Conservation (phyloP, 495 filamentous ascomycete species). For the Aspergillus nanangensis region DNA sequence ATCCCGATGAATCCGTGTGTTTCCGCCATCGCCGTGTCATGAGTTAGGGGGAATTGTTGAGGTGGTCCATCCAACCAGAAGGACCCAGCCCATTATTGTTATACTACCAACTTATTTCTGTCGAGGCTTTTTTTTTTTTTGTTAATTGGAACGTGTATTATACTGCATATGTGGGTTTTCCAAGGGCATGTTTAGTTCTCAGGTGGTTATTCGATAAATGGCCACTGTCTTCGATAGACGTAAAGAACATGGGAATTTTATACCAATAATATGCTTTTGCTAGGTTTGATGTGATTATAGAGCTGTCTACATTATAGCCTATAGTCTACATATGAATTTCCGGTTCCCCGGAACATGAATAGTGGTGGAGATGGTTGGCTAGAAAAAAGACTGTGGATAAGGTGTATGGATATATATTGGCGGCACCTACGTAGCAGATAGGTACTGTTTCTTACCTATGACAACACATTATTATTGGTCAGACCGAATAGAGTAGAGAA, state of each 20-base stretch:
- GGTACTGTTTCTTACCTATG: too few relatives aligned
- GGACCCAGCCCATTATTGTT: slow-evolving; percentile 1
- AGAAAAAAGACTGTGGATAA: too few relatives aligned
- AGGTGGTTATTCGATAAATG: neutral
- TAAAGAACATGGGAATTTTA: neutral
- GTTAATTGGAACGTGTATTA: slow-evolving; percentile 21
- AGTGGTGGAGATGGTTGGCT: too few relatives aligned
- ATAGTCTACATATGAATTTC: too few relatives aligned
- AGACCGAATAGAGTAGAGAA: too few relatives aligned
- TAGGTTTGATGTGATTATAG: too few relatives aligned
- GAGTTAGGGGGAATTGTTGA: neutral
- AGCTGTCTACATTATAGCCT: too few relatives aligned
- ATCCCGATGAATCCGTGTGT: slow-evolving; percentile 2
- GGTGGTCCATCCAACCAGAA: slow-evolving; percentile 1
- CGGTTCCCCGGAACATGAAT: too few relatives aligned
- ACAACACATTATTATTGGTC: too few relatives aligned
- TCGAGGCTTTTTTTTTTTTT: slow-evolving; percentile 2
- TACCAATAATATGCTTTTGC: too few relatives aligned
- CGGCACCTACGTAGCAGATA: too few relatives aligned
- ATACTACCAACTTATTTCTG: slow-evolving; percentile 6
- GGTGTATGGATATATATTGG: too few relatives aligned
- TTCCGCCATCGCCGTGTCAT: neutral
- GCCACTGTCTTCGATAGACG: slow-evolving; percentile 4
- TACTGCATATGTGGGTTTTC: slow-evolving; percentile 12
- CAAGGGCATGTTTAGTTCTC: slow-evolving; percentile 12